Conservation (phyloP, 2,329 filamentous ascomycete species). For the Polychaeton citri region DNA sequence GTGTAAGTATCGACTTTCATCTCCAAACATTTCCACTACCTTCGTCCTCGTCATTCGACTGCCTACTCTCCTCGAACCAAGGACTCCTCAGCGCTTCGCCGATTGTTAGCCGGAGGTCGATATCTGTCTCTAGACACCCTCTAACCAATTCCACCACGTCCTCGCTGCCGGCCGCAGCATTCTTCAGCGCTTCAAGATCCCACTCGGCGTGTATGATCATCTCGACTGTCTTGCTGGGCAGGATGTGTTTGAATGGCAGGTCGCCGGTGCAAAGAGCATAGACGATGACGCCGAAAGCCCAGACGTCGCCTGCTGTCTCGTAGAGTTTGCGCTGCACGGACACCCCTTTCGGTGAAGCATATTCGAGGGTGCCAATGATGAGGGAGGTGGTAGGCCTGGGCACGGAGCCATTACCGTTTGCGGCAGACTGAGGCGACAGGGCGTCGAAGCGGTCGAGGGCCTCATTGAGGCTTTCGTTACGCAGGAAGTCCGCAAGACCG, state of each 20-base stretch:
- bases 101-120: slow-evolving; percentile 43
- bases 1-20: too few species aligned
- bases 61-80: slow-evolving; percentile 35
- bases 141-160: slow-evolving; percentile 43
- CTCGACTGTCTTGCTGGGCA: slow-evolving; percentile 44
- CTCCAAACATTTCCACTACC: background rate
- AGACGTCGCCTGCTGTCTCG: slow-evolving; percentile 48
- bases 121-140: slow-evolving; percentile 46
- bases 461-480: slow-evolving; percentile 29
- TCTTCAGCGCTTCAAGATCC: slow-evolving; percentile 38
- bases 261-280: slow-evolving; percentile 48
- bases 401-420: background rate
- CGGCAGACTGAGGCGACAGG: background rate
- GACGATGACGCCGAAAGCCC: slow-evolving; percentile 53
- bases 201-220: slow-evolving; percentile 49
- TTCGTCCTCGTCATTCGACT: slow-evolving; percentile 9
- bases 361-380: slow-evolving; percentile 47
- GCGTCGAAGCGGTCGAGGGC: slow-evolving; percentile 1
- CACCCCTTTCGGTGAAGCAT: slow-evolving; percentile 36
- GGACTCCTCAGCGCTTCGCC: slow-evolving; percentile 39
- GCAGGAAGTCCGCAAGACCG: slow-evolving; percentile 55
- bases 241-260: slow-evolving; percentile 48
- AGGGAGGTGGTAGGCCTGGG: slow-evolving; percentile 17
- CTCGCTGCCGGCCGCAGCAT: slow-evolving; percentile 26
- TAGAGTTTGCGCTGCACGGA: slow-evolving; percentile 30